Percentiles rank a stretch among this genome's conserved stretches.
These are phyloP conservation scores for Adansonia digitata DNA, from an alignment of 345 rosid species.

Conservation along the genomic window DNA sequence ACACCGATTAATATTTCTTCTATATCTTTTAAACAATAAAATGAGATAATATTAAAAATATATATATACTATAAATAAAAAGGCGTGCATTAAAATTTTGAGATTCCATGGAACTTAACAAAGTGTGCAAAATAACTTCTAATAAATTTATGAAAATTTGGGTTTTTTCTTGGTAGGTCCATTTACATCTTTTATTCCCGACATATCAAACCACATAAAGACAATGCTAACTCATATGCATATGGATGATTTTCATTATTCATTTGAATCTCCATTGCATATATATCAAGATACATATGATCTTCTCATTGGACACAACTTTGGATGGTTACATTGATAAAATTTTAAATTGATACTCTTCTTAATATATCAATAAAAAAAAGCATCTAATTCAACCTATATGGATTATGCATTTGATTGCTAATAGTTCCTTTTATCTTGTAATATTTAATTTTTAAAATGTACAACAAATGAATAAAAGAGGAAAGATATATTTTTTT, in stretches of 20 bases:
- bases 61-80: background rate
- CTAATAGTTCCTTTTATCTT: background rate
- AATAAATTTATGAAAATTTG: background rate
- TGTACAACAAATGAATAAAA: too few species aligned
- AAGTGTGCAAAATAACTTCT: slow-evolving; percentile 9
- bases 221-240: slow-evolving; percentile 19
- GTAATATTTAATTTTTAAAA: too few species aligned
- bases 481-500: too few species aligned
- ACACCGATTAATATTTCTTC: too few species aligned
- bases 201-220: slow-evolving; percentile 31
- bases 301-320: background rate
- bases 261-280: background rate
- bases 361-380: background rate
- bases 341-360: background rate
- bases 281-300: background rate
- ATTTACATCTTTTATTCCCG: slow-evolving; percentile 42
- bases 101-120: slow-evolving; percentile 32
- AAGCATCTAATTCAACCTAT: background rate
- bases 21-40: too few species aligned
- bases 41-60: too few species aligned
- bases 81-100: slow-evolving; percentile 3
- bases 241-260: background rate
- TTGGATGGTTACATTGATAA: too few species aligned
- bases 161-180: slow-evolving; percentile 31
- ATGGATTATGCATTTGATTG: background rate